Conservation (phyloP, 2,329 filamentous ascomycete genomes). For the Fusarium oligoseptatum region DNA sequence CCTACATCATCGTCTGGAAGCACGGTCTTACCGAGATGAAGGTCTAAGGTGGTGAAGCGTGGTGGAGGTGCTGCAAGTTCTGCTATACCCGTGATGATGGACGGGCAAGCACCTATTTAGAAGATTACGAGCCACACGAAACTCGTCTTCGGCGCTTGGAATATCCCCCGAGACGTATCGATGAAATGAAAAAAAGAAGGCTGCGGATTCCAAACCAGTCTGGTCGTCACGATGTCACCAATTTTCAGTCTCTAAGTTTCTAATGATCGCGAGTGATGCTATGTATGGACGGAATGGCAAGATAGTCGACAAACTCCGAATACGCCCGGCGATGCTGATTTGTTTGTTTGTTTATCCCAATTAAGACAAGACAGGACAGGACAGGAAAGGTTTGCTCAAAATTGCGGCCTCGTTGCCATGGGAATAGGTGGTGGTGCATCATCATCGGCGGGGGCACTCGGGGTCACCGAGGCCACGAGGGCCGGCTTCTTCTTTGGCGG, state of each 20-base stretch:
- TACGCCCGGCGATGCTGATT: conserved; percentile 29
- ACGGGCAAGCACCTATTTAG: conserved; percentile 34
- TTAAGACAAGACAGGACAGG: neutral
- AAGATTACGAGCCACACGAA: conserved; percentile 43
- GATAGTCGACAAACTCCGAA: conserved; percentile 16
- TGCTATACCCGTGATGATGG: conserved; percentile 32
- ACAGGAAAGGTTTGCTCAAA: conserved; percentile 45
- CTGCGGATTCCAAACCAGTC: conserved; percentile 31
- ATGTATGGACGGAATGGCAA: neutral
- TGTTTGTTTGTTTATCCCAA: conserved; percentile 3
- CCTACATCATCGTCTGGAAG: conserved; percentile 94
- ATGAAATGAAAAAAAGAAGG: conserved; percentile 43
- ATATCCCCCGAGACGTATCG: conserved; percentile 39
- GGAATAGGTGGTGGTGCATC: conserved; percentile 66
- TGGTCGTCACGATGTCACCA: conserved; percentile 9
- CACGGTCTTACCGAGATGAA: conserved; percentile 90
- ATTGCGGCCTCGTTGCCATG: conserved; percentile 63
- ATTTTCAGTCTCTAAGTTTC: neutral
- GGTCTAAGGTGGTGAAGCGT: conserved; percentile 73
- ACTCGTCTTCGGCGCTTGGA: conserved; percentile 39
- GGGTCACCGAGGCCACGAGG: conserved; percentile 44
- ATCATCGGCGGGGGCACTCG: conserved; percentile 40
- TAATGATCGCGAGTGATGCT: conserved; percentile 2
- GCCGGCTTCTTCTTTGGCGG: conserved; percentile 66
- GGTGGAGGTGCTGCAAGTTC: conserved; percentile 33